Evolutionary conservation across 169 alveolate species (phyloP).

Genomic region (Theileria annulata): DNA sequence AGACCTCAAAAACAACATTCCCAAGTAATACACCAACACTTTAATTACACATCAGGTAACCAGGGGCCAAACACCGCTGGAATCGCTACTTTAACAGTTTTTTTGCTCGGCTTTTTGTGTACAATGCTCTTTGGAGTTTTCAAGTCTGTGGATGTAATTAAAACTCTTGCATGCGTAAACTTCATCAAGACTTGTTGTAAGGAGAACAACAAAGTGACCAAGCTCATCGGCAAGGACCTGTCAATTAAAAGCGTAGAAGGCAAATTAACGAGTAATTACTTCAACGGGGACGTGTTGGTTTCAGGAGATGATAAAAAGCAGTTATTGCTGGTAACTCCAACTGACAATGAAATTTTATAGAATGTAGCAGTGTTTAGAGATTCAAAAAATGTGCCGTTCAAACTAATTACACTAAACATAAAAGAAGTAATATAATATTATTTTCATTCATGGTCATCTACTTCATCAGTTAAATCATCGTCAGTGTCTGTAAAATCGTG

Average conservation of each 20-base stretch:
- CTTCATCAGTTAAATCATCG: neutral
- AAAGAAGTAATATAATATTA: neutral
- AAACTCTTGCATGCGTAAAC: constrained; percentile 7
- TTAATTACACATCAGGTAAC: constrained; percentile 3
- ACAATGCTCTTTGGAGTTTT: constrained; percentile 12
- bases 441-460: constrained; percentile 13
- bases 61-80: constrained; percentile 1
- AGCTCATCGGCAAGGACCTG: constrained; percentile 6
- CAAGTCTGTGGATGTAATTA: constrained; percentile 1
- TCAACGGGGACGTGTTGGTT: constrained; percentile 13
- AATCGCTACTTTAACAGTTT: constrained; percentile 4
- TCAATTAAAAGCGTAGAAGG: constrained; percentile 12
- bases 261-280: constrained; percentile 3
- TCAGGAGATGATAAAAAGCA: constrained; percentile 6
- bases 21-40: neutral
- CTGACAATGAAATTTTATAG: neutral
- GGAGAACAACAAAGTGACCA: neutral
- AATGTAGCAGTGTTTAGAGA: neutral
- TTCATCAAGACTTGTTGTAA: constrained; percentile 22
- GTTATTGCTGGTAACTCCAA: constrained; percentile 5
- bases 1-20: neutral
- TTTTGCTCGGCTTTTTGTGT: constrained; percentile 16
- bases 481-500: constrained; percentile 13
- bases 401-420: neutral
- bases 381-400: neutral